Conservation (phyloP, 768 basidiomycete genomes). For the Mrakia gelida region DNA sequence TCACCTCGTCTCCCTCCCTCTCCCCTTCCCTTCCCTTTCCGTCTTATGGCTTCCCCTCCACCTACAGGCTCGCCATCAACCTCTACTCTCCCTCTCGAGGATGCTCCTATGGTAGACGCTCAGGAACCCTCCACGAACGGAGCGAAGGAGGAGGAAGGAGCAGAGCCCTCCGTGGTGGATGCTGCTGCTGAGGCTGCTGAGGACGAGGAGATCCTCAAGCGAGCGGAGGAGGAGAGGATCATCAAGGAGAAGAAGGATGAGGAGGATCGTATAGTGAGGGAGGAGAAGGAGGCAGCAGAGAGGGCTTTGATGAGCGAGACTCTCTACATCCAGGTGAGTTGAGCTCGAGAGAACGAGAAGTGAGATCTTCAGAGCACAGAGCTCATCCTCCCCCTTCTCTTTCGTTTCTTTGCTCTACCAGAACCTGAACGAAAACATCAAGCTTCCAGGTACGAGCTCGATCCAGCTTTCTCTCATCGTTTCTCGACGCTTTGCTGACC, state of each 20-base stretch:
- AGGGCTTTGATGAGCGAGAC: conserved; percentile 62
- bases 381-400: neutral
- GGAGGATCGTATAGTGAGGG: conserved; percentile 12
- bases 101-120: neutral
- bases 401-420: conserved; percentile 39
- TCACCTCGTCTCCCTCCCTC: neutral
- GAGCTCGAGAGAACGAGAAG: neutral
- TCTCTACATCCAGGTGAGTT: conserved; percentile 63
- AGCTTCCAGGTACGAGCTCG: conserved; percentile 47
- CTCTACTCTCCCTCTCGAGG: neutral
- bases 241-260: conserved; percentile 23
- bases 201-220: conserved; percentile 14
- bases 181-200: neutral
- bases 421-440: conserved; percentile 92
- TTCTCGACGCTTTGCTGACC: neutral
- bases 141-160: conserved; percentile 14
- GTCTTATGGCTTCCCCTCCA: conserved; percentile 9
- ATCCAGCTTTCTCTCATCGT: neutral
- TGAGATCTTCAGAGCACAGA: neutral
- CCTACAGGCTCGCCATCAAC: conserved; percentile 6
- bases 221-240: conserved; percentile 13
- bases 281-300: conserved; percentile 35
- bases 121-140: neutral
- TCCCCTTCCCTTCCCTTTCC: neutral
- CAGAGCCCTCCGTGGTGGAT: neutral